Conservation (phyloP, 2,329 filamentous ascomycete genomes). For the Drechslerella dactyloides region DNA sequence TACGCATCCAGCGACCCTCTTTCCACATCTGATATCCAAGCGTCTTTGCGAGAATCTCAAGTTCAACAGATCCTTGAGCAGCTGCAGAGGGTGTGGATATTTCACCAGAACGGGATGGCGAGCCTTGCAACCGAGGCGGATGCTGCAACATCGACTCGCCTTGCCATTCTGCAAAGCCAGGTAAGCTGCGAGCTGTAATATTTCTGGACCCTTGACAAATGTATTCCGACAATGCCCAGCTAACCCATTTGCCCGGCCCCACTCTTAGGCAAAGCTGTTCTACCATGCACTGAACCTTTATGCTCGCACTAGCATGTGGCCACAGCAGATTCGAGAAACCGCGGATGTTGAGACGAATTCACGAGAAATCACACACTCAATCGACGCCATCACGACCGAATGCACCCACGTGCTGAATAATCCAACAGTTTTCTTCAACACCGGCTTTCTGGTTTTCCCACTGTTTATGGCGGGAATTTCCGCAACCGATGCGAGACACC, state of each 20-base stretch:
- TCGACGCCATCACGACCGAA: conserved; percentile 57
- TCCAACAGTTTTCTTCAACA: conserved; percentile 58
- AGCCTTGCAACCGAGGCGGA: conserved; percentile 50
- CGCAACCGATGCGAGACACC: conserved; percentile 58
- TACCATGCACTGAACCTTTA: conserved; percentile 64
- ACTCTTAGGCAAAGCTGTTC: conserved; percentile 59
- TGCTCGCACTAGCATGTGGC: conserved; percentile 65
- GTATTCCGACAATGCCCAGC: conserved; percentile 60
- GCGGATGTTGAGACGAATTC: conserved; percentile 61
- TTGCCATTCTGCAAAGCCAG: conserved; percentile 57
- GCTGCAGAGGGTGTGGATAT: conserved; percentile 39
- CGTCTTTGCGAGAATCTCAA: conserved; percentile 36
- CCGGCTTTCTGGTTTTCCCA: conserved; percentile 63
- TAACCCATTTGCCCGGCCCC: not conserved
- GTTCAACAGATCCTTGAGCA: conserved; percentile 43
- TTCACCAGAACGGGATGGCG: conserved; percentile 43
- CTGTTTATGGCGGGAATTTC: conserved; percentile 65
- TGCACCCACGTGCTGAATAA: conserved; percentile 42
- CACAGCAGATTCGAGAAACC: conserved; percentile 60
- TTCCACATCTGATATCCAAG: conserved; percentile 34
- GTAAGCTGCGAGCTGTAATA: conserved; percentile 54
- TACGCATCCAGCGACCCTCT: conserved; percentile 46
- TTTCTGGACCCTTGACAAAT: conserved; percentile 57
- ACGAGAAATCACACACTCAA: conserved; percentile 60
- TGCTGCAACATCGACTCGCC: conserved; percentile 37